Percentiles rank a stretch among this genome's conserved stretches.
Conservation (phyloP, 768 basidiomycete species). For the Hericium coralloides region DNA sequence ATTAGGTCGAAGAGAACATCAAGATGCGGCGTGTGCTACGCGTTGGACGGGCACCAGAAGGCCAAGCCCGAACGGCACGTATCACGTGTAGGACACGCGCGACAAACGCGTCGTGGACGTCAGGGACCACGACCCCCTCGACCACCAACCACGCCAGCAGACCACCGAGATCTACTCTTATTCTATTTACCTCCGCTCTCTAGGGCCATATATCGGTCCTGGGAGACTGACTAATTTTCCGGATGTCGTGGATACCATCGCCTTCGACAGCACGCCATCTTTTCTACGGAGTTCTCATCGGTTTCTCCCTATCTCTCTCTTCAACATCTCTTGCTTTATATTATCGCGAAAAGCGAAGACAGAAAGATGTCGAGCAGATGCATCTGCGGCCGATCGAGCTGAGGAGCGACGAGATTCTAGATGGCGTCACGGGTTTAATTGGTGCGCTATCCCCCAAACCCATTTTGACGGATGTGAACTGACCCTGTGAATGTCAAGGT, state of each 20-base stretch:
- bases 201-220: not conserved
- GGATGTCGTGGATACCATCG: constrained; percentile 17
- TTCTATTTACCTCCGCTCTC: not conserved
- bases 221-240: not conserved
- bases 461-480: not conserved
- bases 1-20: not conserved
- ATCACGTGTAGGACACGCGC: not conserved
- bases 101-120: not conserved
- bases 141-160: not conserved
- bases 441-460: constrained; percentile 36
- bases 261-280: constrained; percentile 25
- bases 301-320: constrained; percentile 68
- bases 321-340: constrained; percentile 55
- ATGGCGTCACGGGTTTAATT: constrained; percentile 78
- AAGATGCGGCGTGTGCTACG: not conserved
- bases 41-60: not conserved
- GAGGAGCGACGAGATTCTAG: constrained; percentile 68
- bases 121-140: not conserved
- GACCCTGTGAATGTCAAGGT: constrained; percentile 36
- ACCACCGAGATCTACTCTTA: not conserved
- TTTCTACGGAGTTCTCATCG: constrained; percentile 53
- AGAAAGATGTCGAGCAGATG: constrained; percentile 24
- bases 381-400: constrained; percentile 57
- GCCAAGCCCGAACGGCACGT: not conserved
- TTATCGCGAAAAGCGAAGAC: constrained; percentile 40